Conservation (phyloP, 1,284 basidiomycete species). For the Rhodotorula sp. region DNA sequence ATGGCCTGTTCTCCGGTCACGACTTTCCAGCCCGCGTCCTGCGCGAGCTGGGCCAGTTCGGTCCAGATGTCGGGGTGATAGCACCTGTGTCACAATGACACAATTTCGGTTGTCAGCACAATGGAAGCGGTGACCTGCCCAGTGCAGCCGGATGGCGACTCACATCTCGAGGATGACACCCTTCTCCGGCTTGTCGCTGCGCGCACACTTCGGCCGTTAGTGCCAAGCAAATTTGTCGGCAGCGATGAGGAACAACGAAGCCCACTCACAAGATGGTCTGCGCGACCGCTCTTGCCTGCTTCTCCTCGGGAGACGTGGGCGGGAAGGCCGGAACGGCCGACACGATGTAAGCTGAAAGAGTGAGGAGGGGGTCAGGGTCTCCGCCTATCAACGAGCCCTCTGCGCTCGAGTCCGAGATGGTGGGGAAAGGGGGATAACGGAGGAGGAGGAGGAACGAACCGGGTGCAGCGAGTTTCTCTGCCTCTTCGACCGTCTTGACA, state of each 20-base stretch:
- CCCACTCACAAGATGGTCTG: constrained; percentile 31
- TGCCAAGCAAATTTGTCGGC: not conserved
- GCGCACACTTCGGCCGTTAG: not conserved
- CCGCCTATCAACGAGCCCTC: not conserved
- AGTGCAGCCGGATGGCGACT: not conserved
- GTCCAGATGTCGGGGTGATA: constrained; percentile 42
- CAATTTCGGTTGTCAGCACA: not conserved
- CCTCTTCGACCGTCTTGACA: constrained; percentile 41
- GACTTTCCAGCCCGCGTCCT: constrained; percentile 41
- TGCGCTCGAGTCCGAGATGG: not conserved
- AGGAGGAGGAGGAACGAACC: constrained; percentile 12
- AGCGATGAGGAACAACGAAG: no score
- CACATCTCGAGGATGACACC: constrained; percentile 42
- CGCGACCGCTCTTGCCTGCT: constrained; percentile 36
- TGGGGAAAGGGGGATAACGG: no score
- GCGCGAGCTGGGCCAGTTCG: constrained; percentile 31
- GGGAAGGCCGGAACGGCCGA: constrained; percentile 42
- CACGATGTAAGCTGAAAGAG: constrained; percentile 36
- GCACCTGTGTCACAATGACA: constrained; percentile 11
- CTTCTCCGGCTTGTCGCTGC: constrained; percentile 38
- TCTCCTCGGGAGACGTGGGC: constrained; percentile 35
- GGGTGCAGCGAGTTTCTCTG: constrained; percentile 31
- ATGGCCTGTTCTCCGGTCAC: constrained; percentile 41
- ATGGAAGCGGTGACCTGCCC: not conserved
- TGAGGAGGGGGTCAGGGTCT: not conserved